These are phyloP conservation scores for Ogataea philodendri DNA, from an alignment of 805 yeast genomes.

Conservation along the genomic window DNA sequence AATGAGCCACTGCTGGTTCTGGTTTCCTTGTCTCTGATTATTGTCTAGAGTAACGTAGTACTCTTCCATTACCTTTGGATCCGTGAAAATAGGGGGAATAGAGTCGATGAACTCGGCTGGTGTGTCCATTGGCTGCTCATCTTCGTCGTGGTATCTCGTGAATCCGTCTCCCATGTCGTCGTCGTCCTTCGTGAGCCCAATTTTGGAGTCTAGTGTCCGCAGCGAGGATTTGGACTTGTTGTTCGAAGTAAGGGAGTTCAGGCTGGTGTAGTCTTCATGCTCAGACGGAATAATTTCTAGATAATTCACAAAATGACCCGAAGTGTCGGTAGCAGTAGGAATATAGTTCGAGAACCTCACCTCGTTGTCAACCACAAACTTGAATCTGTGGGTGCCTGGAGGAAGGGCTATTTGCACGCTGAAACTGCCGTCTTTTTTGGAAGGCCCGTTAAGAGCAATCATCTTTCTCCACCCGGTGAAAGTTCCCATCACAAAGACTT, in stretches of 20 bases:
- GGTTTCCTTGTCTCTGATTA: conserved; percentile 51
- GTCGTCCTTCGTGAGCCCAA: conserved; percentile 63
- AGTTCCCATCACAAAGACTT: conserved; percentile 95
- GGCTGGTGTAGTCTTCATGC: conserved; percentile 25
- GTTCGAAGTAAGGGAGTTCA: conserved; percentile 15
- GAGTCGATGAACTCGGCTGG: conserved; percentile 53
- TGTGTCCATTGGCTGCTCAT: conserved; percentile 33
- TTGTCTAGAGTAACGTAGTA: conserved; percentile 75
- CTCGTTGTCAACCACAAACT: conserved; percentile 93
- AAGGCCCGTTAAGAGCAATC: conserved; percentile 73
- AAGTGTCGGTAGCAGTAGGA: conserved; percentile 96
- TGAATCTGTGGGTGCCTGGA: conserved; percentile 87
- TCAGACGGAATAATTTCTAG: conserved; percentile 57
- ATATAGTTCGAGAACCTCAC: conserved; percentile 80
- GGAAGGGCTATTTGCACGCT: conserved; percentile 75
- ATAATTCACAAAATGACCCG: conserved; percentile 94
- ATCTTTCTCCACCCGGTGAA: conserved; percentile 98
- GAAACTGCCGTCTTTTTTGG: conserved; percentile 50
- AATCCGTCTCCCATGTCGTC: conserved; percentile 85
- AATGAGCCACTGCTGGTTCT: conserved; percentile 59
- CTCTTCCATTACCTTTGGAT: conserved; percentile 84
- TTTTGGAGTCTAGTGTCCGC: conserved; percentile 54
- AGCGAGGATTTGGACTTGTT: conserved; percentile 30
- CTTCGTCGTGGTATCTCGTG: conserved; percentile 69
- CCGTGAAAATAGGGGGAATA: conserved; percentile 81